These are phyloP conservation scores for Agaricus sinodeliciosus DNA, from an alignment of 768 basidiomycete genomes.

Conservation along the genomic window DNA sequence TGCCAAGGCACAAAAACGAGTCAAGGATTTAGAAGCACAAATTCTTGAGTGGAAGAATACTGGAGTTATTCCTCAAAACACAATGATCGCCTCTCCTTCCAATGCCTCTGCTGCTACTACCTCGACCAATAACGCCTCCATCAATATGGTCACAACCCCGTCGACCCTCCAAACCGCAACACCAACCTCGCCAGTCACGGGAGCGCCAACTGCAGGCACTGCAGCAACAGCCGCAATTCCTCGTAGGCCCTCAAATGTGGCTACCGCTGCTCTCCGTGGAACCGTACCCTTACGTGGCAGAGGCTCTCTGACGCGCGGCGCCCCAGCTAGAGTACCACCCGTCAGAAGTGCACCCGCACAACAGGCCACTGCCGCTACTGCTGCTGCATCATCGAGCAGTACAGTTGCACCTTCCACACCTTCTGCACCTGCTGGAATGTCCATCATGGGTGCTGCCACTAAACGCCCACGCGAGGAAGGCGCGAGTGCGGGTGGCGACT, in stretches of 20 bases:
- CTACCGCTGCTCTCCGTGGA: constrained; percentile 9
- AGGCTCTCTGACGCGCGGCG: constrained; percentile 10
- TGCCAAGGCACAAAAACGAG: constrained; percentile 47
- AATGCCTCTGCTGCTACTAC: constrained; percentile 16
- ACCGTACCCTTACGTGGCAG: constrained; percentile 4
- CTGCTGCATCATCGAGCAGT: constrained; percentile 18
- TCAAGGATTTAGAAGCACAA: constrained; percentile 66
- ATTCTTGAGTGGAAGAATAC: constrained; percentile 50
- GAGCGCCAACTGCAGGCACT: neutral
- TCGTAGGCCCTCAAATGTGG: neutral
- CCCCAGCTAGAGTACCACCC: constrained; percentile 5
- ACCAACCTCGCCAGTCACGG: constrained; percentile 16
- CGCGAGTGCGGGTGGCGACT: constrained; percentile 37
- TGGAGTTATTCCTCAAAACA: constrained; percentile 37
- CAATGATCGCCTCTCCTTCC: constrained; percentile 18
- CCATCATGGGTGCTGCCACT: constrained; percentile 57
- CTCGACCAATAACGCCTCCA: constrained; percentile 10
- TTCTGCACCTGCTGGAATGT: constrained; percentile 32
- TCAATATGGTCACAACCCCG: constrained; percentile 10
- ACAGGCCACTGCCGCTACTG: constrained; percentile 12
- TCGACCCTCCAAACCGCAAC: constrained; percentile 12
- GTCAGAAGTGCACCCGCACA: constrained; percentile 9
- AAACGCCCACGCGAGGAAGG: constrained; percentile 61
- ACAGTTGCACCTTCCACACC: constrained; percentile 11
- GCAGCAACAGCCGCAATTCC: constrained; percentile 7